Base-by-base conservation (phyloP, 257 asterid genomes). In the Knoxia roxburghii region DNA sequence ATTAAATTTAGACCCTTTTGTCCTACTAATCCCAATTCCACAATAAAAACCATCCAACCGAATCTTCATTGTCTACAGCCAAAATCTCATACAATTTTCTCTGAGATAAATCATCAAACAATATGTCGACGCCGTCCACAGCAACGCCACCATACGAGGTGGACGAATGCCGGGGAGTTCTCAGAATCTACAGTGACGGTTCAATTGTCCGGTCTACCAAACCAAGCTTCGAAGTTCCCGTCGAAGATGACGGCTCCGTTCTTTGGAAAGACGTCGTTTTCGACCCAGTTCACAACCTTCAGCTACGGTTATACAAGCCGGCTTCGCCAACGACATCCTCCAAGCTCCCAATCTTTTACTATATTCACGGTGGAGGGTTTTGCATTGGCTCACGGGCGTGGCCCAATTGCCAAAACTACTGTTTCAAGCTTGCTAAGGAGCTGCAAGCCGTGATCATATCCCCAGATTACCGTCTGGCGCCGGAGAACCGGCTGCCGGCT, bases 341-440 rank as follows among this genome's bases (percentile, higher is more conserved):
- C 37, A 86, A 85, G 79, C 86, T 89, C 40, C 93, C 96, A 0
- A 65, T 89, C 53, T 81, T 85, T 73, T 89, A 76, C 79, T 89
- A 83, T 76, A 79, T 87, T 37, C 96, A 87, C 32, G 95, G 96
- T 1, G 95, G 95, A 1, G 93, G 96, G 17, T 89, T 87, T 50
- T 89, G 95, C 79, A 82, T 87, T 24, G 89, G 90, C 77, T 85
- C 89, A 12, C 77, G 93, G 24, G 29, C 90, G 0, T 87, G 90
- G 93, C 95, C 96, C 30, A 85, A 85, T 56, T 83, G 89, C 78
- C 96, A 89, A n/a, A 89, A 85, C 81, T 83, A 81, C 60, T 89
- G 96, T 52, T 83, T 87, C 73, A 73, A 73, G 78, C 87, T 89
- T 27, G 93, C 95, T 20, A 79, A 78, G 0, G 80, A 85, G 73